Conservation (phyloP, 495 filamentous ascomycete species). For the Xylaria venustula region DNA sequence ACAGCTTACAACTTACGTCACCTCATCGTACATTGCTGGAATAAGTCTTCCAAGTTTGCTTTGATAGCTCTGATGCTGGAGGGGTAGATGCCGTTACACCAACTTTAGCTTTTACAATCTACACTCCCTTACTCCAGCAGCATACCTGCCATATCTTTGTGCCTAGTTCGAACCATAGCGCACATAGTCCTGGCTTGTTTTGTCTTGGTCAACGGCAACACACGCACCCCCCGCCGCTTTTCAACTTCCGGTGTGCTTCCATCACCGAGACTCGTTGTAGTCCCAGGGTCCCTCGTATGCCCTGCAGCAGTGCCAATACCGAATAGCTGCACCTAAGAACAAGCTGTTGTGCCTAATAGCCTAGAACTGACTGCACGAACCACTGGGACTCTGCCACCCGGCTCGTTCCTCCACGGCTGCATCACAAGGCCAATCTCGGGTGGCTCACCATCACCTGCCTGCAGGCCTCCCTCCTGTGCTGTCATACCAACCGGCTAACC, state of each 20-base stretch:
- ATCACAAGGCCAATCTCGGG: neutral
- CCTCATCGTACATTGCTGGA: no score
- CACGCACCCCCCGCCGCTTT: neutral
- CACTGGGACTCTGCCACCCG: neutral
- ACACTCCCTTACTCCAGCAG: neutral
- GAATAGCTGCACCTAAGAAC: neutral
- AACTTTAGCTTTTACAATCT: neutral
- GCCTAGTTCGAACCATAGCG: no score
- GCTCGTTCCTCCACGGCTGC: neutral
- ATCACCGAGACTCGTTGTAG: neutral
- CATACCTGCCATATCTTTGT: no score
- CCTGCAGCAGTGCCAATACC: neutral
- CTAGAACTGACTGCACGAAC: neutral
- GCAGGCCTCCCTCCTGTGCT: slow-evolving; percentile 3
- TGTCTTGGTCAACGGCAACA: neutral
- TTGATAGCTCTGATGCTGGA: neutral
- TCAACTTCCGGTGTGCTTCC: neutral
- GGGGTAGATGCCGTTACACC: neutral
- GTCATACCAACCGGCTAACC: neutral
- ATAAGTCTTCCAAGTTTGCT: neutral
- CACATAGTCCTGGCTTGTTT: neutral
- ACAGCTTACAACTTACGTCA: neutral
- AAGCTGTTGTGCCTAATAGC: neutral
- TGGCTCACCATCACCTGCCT: neutral
- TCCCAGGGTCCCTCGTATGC: neutral